A percentile compares a stretch with the other conserved stretches of the same genome.
Conservation (phyloP, 2,329 filamentous ascomycete genomes). For the Epichloe scottii region DNA sequence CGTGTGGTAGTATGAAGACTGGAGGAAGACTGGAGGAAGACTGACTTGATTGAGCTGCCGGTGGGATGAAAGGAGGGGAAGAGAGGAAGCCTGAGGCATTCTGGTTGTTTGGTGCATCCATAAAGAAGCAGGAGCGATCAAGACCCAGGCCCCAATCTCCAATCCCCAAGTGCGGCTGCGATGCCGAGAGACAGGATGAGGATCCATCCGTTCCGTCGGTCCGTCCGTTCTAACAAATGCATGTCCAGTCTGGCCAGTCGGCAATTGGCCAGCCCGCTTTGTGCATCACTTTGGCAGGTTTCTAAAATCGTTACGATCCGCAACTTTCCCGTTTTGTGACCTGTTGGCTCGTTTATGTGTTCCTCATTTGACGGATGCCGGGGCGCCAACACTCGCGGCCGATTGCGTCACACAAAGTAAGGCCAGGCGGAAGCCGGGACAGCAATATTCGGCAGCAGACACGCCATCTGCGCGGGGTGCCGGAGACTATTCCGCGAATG, state of each 20-base stretch:
- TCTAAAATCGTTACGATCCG: neutral
- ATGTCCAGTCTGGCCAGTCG: neutral
- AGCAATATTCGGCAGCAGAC: too few species aligned
- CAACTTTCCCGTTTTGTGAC: too few species aligned
- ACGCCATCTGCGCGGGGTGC: too few species aligned
- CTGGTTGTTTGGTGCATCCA: neutral
- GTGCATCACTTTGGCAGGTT: neutral
- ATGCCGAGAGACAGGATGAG: neutral
- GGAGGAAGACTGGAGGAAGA: too few species aligned
- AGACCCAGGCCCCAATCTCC: too few species aligned
- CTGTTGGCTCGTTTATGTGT: too few species aligned
- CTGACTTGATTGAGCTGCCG: neutral
- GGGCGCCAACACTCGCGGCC: too few species aligned
- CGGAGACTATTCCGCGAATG: too few species aligned
- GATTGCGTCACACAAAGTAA: too few species aligned
- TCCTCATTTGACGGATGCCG: too few species aligned
- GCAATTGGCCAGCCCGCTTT: conserved; percentile 2
- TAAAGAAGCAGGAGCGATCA: neutral
- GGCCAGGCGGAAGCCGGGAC: too few species aligned
- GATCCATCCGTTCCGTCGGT: neutral
- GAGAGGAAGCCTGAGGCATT: neutral
- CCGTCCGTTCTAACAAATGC: too few species aligned
- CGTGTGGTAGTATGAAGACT: neutral
- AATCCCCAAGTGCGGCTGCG: neutral
- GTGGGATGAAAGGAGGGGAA: neutral